Percentiles rank a stretch among this genome's conserved stretches.
These are phyloP conservation scores for Penicillium crustosum DNA, from an alignment of 2,329 filamentous ascomycete genomes.

Conservation along the genomic window DNA sequence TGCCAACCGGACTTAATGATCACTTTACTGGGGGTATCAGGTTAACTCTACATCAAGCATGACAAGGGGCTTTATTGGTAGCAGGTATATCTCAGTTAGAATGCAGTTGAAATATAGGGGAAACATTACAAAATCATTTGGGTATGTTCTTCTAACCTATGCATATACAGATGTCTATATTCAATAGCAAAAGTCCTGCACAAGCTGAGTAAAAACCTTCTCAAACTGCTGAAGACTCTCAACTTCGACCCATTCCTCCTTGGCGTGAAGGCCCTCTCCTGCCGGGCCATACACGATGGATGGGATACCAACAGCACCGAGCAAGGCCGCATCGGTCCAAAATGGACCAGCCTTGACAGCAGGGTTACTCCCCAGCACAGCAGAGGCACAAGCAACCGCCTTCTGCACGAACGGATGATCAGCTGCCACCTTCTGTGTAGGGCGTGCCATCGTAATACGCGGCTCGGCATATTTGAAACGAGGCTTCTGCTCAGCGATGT, in stretches of 20 bases:
- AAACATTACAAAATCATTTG: background rate
- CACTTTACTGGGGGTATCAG: background rate
- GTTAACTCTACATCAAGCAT: background rate
- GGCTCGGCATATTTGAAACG: constrained; percentile 44
- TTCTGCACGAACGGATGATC: constrained; percentile 46
- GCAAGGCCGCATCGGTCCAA: constrained; percentile 55
- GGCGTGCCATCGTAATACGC: constrained; percentile 44
- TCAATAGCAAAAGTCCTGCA: constrained; percentile 22
- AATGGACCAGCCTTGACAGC: constrained; percentile 37
- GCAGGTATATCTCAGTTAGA: background rate
- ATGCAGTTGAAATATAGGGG: background rate
- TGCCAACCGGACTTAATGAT: background rate
- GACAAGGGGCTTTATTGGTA: background rate
- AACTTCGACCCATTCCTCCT: constrained; percentile 53
- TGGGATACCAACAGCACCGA: constrained; percentile 48
- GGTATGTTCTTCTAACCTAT: background rate
- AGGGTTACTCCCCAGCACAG: constrained; percentile 29
- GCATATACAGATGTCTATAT: background rate
- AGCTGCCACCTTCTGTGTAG: constrained; percentile 43
- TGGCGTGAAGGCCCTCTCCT: constrained; percentile 52
- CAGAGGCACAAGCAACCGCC: constrained; percentile 29
- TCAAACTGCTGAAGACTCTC: constrained; percentile 43
- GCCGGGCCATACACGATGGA: constrained; percentile 50
- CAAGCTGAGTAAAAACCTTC: constrained; percentile 20
- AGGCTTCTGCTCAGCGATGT: constrained; percentile 33